Base-by-base conservation (phyloP, 495 filamentous ascomycete genomes). In the Bacidia rubella region DNA sequence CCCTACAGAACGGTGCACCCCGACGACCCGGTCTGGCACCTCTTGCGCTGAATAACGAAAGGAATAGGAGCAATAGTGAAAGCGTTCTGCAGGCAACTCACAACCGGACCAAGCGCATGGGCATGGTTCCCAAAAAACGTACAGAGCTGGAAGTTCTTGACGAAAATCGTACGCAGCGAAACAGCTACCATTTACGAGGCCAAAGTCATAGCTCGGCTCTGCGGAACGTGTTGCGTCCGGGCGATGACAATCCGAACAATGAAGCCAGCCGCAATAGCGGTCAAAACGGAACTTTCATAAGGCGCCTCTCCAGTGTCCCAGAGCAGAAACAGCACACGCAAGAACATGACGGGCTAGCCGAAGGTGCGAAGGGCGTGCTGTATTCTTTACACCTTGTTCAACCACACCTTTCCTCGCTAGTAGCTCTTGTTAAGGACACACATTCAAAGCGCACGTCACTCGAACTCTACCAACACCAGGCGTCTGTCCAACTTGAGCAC, bases 51-150 rank as follows among this genome's bases (percentile, higher is more conserved):
- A 74, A 76, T 10, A 90, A 83, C 61, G 90, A 97, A 60, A 78
- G 89, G 22, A 79, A 86, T 42, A 80, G 90, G 42, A 95, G 88
- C 58, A 92, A 95, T 57, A 94, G 87, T 53, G 90, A 97, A 63
- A 88, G 85, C 21, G 73, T 87, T 15, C 74, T 86, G 29, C 75
- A 80, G 40, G 74, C 74, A 20, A 75, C 79, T 10, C 70, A 73
- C 69, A 79, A 61, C 63, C 84, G 68, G 54, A 74, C 62, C 51
- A 81, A 83, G 58, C 79, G 90, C 4, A 94, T 95, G 86, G 90
- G 89, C 3, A 81, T 93, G 24, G 80, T 95, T 25, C 81, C 79
- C 10, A 81, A 76, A 57, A 86, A 87, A 61, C 75, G 81, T 22
- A 77, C 79, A 12, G 87, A 88, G 50, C 69, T 93, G 10, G 79